Evolutionary conservation across 768 basidiomycete species (phyloP).

Genomic region (Rhizopogon vulgaris): DNA sequence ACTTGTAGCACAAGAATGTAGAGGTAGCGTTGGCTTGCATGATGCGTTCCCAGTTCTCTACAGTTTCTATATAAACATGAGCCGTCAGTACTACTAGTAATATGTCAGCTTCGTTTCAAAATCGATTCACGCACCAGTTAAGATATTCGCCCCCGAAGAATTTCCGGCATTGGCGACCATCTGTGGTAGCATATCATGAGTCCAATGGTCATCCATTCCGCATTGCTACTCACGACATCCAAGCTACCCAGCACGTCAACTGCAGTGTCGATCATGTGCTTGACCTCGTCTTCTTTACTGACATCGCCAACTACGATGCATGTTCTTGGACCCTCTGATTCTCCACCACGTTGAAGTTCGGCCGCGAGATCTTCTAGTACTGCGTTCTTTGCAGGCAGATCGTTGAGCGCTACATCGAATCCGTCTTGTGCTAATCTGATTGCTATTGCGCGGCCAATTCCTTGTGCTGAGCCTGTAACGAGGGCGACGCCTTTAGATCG

Average conservation of each 20-base stretch:
- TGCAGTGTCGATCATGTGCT: conserved; percentile 29
- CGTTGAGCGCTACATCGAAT: too few species aligned
- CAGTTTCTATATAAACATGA: conserved; percentile 15
- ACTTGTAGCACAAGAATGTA: conserved; percentile 55
- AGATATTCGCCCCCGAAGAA: conserved; percentile 5
- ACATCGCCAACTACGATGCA: conserved; percentile 33
- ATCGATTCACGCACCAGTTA: background rate
- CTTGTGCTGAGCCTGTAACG: too few species aligned
- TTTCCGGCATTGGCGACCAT: conserved; percentile 24
- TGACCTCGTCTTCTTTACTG: conserved; percentile 34
- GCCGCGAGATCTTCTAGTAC: too few species aligned
- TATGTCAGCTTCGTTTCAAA: background rate
- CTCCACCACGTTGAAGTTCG: too few species aligned
- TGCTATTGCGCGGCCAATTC: too few species aligned
- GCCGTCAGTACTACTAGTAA: background rate
- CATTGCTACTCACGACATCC: conserved; percentile 35
- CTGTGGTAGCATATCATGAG: background rate
- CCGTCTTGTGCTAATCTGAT: too few species aligned
- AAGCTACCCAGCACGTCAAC: conserved; percentile 33
- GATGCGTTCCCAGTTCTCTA: conserved; percentile 35
- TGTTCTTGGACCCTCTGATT: conserved; percentile 7
- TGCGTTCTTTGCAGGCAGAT: too few species aligned
- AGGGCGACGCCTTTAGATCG: too few species aligned
- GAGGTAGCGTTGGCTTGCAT: conserved; percentile 51
- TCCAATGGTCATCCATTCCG: background rate